A percentile compares a stretch with the other conserved stretches of the same genome.
These are phyloP conservation scores for Leccinum disarticulatum DNA, from an alignment of 768 basidiomycete species.

Conservation along the genomic window DNA sequence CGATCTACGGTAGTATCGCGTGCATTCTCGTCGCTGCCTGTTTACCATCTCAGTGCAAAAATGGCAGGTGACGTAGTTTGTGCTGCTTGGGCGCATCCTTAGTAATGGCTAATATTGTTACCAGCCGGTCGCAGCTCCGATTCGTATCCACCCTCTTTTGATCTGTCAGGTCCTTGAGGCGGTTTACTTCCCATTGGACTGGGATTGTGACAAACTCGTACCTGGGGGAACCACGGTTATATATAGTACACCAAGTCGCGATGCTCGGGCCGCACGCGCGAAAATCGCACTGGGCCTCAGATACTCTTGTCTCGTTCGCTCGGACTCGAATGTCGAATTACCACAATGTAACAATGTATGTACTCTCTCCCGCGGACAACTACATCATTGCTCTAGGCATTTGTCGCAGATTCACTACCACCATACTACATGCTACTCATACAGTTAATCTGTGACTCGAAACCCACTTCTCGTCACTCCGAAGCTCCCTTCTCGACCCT, in stretches of 20 bases:
- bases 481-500: constrained; percentile 1
- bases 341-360: too few relatives aligned
- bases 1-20: neutral
- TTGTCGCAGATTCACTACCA: neutral
- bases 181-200: neutral
- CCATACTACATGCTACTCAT: neutral
- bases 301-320: too few relatives aligned
- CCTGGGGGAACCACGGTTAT: neutral
- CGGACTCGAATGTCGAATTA: too few relatives aligned
- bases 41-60: too few relatives aligned
- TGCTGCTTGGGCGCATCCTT: too few relatives aligned
- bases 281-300: too few relatives aligned
- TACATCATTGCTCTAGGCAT: neutral
- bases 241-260: neutral
- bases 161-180: neutral
- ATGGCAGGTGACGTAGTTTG: too few relatives aligned
- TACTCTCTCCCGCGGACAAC: neutral
- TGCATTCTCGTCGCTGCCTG: too few relatives aligned
- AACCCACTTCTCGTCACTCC: neutral
- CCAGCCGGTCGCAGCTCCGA: too few relatives aligned
- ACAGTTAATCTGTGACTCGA: neutral
- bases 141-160: too few relatives aligned
- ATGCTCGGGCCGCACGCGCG: too few relatives aligned
- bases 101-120: too few relatives aligned
- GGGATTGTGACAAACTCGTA: neutral